These are phyloP conservation scores for Crotalaria pallida DNA, from an alignment of 306 rosid species.

Conservation along the genomic window DNA sequence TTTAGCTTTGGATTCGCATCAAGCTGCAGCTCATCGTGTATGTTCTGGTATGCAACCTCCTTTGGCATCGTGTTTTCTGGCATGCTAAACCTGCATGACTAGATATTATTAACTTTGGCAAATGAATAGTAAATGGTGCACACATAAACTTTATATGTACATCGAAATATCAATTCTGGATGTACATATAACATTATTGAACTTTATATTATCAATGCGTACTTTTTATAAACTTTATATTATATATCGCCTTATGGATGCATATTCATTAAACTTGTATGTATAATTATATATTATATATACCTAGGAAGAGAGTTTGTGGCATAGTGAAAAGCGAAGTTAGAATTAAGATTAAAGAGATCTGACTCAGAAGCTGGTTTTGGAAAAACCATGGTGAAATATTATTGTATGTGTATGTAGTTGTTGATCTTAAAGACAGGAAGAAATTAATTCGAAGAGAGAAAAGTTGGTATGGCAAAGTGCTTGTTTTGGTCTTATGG, in stretches of 20 bases:
- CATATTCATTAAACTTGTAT: no score
- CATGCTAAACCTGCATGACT: conserved; percentile 22
- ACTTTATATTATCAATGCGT: no score
- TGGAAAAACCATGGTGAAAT: conserved; percentile 26
- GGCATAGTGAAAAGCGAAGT: conserved; percentile 9
- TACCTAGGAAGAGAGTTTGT: conserved; percentile 34
- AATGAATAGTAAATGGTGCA: no score
- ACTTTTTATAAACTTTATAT: no score
- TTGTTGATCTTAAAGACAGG: background rate
- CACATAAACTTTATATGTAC: no score
- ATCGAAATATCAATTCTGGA: no score
- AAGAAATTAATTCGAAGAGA: background rate
- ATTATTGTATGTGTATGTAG: background rate
- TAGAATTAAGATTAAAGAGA: conserved; percentile 22
- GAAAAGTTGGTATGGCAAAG: background rate
- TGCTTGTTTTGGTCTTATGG: background rate
- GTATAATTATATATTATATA: no score
- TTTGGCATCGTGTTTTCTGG: conserved; percentile 53
- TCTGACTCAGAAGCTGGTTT: conserved; percentile 29
- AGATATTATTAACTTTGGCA: no score
- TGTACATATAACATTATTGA: no score
- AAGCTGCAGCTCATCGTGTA: conserved; percentile 56
- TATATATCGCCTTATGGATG: no score
- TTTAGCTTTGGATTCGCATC: conserved; percentile 65
- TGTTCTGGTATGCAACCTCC: conserved; percentile 52